phyloP scores from a whole-genome alignment of 164 flowering plant genomes.

The Tinospora cordifolia region DNA sequence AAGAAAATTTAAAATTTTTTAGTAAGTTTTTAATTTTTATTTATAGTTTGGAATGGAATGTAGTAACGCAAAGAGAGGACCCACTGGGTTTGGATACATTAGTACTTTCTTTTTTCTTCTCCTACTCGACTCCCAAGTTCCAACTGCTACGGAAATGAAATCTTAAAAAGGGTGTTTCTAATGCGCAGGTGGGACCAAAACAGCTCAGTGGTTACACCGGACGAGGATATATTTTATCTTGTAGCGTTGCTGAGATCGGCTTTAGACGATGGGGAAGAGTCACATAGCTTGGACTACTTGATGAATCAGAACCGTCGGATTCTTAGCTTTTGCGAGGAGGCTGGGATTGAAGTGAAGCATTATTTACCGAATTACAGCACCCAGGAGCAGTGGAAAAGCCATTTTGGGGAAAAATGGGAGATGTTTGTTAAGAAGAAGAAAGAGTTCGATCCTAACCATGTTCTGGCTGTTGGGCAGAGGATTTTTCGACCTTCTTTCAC shows the following conservation, averaged over 20 bases:
- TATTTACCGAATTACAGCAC: conserved; percentile 70
- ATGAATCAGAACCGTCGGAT: conserved; percentile 65
- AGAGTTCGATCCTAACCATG: conserved; percentile 81
- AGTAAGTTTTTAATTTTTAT: too few species aligned
- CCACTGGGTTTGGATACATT: too few species aligned
- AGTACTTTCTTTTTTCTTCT: too few species aligned
- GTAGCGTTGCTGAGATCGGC: conserved; percentile 84
- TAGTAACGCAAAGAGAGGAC: too few species aligned
- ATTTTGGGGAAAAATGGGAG: conserved; percentile 77
- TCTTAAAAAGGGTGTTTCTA: too few species aligned
- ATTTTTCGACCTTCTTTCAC: too few species aligned
- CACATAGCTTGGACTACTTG: conserved; percentile 43
- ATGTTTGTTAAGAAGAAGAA: conserved; percentile 40
- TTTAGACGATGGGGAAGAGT: conserved; percentile 48
- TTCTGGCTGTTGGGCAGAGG: too few species aligned
- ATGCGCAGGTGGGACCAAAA: conserved; percentile 72
- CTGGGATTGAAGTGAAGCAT: conserved; percentile 53
- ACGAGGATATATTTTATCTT: conserved; percentile 77
- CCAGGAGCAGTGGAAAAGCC: conserved; percentile 58
- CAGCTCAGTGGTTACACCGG: conserved; percentile 82
- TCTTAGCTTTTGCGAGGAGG: conserved; percentile 50
- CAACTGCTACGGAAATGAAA: too few species aligned
- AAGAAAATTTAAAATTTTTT: too few species aligned
- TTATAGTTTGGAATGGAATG: too few species aligned
- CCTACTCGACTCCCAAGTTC: too few species aligned